A percentile compares a stretch with the other conserved stretches of the same genome.
These are phyloP conservation scores for Nectriaceae sp. DNA, from an alignment of 2,329 filamentous ascomycete genomes.

Conservation along the genomic window DNA sequence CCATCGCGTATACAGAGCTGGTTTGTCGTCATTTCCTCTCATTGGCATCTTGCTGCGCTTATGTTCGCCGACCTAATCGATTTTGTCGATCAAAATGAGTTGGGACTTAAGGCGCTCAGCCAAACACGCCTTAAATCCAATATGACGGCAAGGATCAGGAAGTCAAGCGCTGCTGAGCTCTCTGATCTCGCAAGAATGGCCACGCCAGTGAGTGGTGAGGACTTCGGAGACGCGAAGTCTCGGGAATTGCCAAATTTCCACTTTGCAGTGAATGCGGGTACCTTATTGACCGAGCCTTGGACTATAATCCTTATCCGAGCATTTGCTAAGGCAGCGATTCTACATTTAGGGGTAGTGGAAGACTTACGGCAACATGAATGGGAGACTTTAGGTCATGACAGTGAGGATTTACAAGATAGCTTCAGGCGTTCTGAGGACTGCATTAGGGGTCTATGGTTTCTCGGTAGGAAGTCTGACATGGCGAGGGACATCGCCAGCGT, in stretches of 20 bases:
- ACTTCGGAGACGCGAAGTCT: background rate
- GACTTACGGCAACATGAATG: constrained; percentile 21
- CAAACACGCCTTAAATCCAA: constrained; percentile 25
- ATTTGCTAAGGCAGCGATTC: constrained; percentile 47
- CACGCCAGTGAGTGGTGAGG: constrained; percentile 29
- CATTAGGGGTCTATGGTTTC: constrained; percentile 52
- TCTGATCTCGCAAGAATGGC: constrained; percentile 50
- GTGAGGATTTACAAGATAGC: constrained; percentile 28
- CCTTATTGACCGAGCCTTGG: constrained; percentile 61
- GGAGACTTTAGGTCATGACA: constrained; percentile 21
- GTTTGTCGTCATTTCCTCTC: constrained; percentile 57
- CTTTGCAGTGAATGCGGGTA: constrained; percentile 52
- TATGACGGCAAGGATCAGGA: constrained; percentile 43
- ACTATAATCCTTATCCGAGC: constrained; percentile 54
- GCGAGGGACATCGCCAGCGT: constrained; percentile 27
- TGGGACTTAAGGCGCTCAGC: constrained; percentile 22
- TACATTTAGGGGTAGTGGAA: constrained; percentile 36
- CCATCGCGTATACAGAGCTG: constrained; percentile 57
- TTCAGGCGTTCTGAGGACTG: constrained; percentile 46
- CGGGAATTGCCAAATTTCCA: constrained; percentile 45
- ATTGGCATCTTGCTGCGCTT: constrained; percentile 59
- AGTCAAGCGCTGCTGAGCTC: constrained; percentile 45
- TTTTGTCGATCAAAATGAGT: constrained; percentile 43
- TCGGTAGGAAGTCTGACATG: constrained; percentile 57
- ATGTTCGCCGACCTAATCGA: constrained; percentile 57